phyloP scores from a whole-genome alignment of 306 rosid species.

The Pyrus pyrifolia region DNA sequence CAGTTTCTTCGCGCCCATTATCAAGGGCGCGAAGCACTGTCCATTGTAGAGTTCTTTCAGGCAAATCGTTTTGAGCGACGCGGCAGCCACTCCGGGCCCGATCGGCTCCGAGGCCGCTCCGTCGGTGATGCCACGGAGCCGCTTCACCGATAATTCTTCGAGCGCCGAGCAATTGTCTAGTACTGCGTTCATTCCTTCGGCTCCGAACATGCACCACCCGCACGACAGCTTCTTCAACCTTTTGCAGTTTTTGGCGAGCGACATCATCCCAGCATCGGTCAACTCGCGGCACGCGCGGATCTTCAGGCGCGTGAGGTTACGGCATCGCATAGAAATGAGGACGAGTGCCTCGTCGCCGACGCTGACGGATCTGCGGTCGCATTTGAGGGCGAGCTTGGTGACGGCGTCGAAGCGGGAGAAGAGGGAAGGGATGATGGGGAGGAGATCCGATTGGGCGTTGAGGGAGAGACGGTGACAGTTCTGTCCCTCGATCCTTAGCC shows the following conservation, averaged over 20 bases:
- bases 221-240: constrained; percentile 93
- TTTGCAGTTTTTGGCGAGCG: constrained; percentile 73
- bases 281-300: constrained; percentile 83
- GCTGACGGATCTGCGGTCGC: constrained; percentile 82
- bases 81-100: constrained; percentile 67
- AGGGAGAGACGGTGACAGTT: constrained; percentile 89
- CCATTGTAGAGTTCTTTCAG: constrained; percentile 86
- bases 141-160: constrained; percentile 86
- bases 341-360: constrained; percentile 65
- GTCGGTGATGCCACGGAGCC: constrained; percentile 75
- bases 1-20: constrained; percentile 69
- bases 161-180: constrained; percentile 61
- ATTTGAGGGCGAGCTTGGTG: constrained; percentile 79
- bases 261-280: constrained; percentile 73
- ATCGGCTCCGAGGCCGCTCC: constrained; percentile 55
- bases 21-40: constrained; percentile 83
- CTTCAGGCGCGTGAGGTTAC: constrained; percentile 85
- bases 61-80: constrained; percentile 61
- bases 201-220: constrained; percentile 85
- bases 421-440: constrained; percentile 40
- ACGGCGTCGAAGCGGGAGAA: constrained; percentile 87
- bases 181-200: constrained; percentile 89
- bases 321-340: constrained; percentile 69
- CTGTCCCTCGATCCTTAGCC: constrained; percentile 85
- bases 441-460: constrained; percentile 58